phyloP scores from a whole-genome alignment of 2,329 filamentous ascomycete genomes.

The Phoma sp. region DNA sequence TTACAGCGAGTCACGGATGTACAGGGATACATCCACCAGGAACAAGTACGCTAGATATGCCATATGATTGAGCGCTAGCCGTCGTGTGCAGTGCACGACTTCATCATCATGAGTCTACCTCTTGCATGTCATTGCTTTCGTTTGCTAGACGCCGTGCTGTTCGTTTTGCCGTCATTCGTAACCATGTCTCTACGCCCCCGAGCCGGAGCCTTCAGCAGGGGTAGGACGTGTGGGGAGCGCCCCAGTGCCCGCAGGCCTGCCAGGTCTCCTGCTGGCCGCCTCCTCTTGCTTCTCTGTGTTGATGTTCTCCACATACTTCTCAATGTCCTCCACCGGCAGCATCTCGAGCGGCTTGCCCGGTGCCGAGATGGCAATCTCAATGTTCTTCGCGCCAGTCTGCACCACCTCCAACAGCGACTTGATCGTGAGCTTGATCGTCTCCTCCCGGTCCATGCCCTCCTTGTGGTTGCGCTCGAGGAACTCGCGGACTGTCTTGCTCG shows the following conservation, averaged over 20 bases:
- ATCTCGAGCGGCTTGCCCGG: constrained; percentile 91
- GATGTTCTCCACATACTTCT: constrained; percentile 97
- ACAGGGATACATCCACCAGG: too few relatives aligned
- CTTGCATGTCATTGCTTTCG: too few relatives aligned
- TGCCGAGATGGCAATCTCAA: constrained; percentile 98
- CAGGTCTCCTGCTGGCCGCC: constrained; percentile 88
- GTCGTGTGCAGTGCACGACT: constrained; percentile 37
- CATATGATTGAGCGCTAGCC: constrained; percentile 34
- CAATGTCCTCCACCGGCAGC: constrained; percentile 94
- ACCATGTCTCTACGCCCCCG: constrained; percentile 32
- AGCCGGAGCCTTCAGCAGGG: constrained; percentile 47
- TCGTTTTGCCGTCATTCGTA: constrained; percentile 36
- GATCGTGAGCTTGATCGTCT: constrained; percentile 95
- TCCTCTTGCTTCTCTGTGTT: constrained; percentile 99
- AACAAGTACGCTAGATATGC: constrained; percentile 38
- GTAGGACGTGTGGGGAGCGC: constrained; percentile 75
- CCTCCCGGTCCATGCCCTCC: constrained; percentile 94
- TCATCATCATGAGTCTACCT: constrained; percentile 33
- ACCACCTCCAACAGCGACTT: constrained; percentile 98
- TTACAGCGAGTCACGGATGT: too few relatives aligned
- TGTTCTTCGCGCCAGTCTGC: constrained; percentile 99
- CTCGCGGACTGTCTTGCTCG: constrained; percentile 98
- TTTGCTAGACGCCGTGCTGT: constrained; percentile 41
- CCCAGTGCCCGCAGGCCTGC: constrained; percentile 69
- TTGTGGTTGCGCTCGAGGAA: constrained; percentile 99